Evolutionary conservation across 2,329 filamentous ascomycete species (phyloP).

Genomic region (Pyricularia grisea): DNA sequence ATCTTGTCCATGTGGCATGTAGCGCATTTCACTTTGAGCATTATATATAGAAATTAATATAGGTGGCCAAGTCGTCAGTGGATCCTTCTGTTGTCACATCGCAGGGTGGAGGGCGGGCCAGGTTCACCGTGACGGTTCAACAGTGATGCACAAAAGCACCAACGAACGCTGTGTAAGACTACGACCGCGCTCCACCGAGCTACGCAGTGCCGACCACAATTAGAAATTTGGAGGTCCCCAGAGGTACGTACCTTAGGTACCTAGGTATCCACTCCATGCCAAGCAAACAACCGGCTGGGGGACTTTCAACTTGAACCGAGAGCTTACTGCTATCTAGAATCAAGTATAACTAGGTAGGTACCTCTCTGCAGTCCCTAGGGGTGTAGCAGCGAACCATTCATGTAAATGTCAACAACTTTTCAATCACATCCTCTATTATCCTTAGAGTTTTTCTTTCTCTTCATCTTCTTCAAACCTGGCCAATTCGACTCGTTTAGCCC

Average conservation of each 20-base stretch:
- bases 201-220: not conserved
- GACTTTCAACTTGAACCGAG: not conserved
- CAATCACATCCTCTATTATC: not conserved
- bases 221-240: not conserved
- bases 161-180: not conserved
- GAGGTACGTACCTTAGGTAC: not conserved
- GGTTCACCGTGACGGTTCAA: not conserved
- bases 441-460: too few species aligned
- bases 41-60: too few species aligned
- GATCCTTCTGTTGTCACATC: not conserved
- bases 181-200: not conserved
- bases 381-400: not conserved
- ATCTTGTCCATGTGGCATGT: not conserved
- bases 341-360: too few species aligned
- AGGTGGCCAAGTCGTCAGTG: not conserved
- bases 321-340: too few species aligned
- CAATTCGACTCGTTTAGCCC: not conserved
- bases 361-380: too few species aligned
- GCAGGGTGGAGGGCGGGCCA: not conserved
- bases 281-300: not conserved
- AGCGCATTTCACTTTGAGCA: not conserved
- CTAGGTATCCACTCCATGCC: not conserved
- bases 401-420: not conserved
- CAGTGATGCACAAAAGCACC: not conserved
- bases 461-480: not conserved